These are phyloP conservation scores for Geum urbanum DNA, from an alignment of 306 rosid species.

Conservation along the genomic window DNA sequence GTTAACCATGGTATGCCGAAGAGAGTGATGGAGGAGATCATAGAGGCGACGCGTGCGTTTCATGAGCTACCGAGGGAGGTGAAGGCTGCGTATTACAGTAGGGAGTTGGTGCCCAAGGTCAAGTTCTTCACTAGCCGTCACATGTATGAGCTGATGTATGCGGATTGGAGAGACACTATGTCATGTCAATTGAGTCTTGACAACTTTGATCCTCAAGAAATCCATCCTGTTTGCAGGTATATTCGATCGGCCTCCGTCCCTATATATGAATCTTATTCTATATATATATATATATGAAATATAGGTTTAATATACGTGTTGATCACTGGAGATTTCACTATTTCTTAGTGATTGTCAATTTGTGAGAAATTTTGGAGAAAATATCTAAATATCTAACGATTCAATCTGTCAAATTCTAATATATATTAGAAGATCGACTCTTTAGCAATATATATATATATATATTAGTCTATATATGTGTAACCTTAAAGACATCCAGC, in stretches of 20 bases:
- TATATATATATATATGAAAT: too few species aligned
- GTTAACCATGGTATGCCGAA: slow-evolving; percentile 40
- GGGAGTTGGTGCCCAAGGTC: slow-evolving; percentile 34
- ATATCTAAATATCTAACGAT: too few species aligned
- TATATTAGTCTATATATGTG: too few species aligned
- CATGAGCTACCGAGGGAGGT: slow-evolving; percentile 37
- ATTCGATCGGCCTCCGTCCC: neutral
- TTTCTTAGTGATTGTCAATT: too few species aligned
- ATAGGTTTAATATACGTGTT: too few species aligned
- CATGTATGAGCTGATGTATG: slow-evolving; percentile 35
- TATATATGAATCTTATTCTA: neutral
- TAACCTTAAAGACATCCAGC: too few species aligned
- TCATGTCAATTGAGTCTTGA: slow-evolving; percentile 28
- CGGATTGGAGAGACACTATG: slow-evolving; percentile 49
- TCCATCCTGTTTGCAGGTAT: slow-evolving; percentile 32
- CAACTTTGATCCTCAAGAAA: slow-evolving; percentile 17
- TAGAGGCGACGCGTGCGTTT: slow-evolving; percentile 38
- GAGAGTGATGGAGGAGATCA: slow-evolving; percentile 25
- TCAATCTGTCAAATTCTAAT: too few species aligned
- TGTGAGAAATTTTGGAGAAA: too few species aligned
- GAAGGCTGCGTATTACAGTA: slow-evolving; percentile 33
- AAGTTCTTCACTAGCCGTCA: slow-evolving; percentile 38
- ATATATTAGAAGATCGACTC: too few species aligned
- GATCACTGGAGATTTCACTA: too few species aligned
- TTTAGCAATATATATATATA: too few species aligned